Evolutionary conservation across 805 yeast genomes (phyloP).

Genomic region (Suhomyces kilbournensis): DNA sequence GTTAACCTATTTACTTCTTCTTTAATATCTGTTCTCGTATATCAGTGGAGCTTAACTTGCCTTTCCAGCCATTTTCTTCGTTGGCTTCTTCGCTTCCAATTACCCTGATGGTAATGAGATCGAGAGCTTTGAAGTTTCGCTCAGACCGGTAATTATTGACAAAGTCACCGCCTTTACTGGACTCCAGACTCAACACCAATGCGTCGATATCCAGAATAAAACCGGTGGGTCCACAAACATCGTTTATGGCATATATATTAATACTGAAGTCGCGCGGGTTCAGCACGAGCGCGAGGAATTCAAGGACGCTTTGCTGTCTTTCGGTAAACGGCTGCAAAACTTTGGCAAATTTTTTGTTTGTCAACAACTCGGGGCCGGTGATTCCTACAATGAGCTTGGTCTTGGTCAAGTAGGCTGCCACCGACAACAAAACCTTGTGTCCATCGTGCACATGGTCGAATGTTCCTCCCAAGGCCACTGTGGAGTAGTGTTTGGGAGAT

Average conservation of each 20-base stretch:
- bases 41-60: slow-evolving; percentile 84
- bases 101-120: slow-evolving; percentile 39
- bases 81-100: slow-evolving; percentile 48
- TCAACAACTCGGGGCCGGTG: slow-evolving; percentile 70
- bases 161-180: slow-evolving; percentile 66
- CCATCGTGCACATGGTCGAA: slow-evolving; percentile 97
- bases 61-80: slow-evolving; percentile 48
- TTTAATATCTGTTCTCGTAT: slow-evolving; percentile 42
- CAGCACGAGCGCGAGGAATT: slow-evolving; percentile 40
- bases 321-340: slow-evolving; percentile 55
- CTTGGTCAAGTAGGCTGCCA: slow-evolving; percentile 61
- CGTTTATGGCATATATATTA: slow-evolving; percentile 65
- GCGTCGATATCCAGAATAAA: slow-evolving; percentile 69
- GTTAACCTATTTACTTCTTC: background rate
- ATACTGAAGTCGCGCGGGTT: slow-evolving; percentile 35
- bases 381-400: slow-evolving; percentile 70
- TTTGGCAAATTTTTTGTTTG: slow-evolving; percentile 71
- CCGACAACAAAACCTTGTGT: slow-evolving; percentile 78
- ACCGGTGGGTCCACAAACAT: slow-evolving; percentile 94
- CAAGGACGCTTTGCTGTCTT: slow-evolving; percentile 46
- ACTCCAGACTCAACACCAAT: slow-evolving; percentile 77
- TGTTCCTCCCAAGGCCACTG: slow-evolving; percentile 86
- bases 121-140: slow-evolving; percentile 52
- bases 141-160: slow-evolving; percentile 65
- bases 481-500: slow-evolving; percentile 12